Evolutionary conservation across 2,329 filamentous ascomycete species (phyloP).

Genomic region (Annulohypoxylon truncatum): DNA sequence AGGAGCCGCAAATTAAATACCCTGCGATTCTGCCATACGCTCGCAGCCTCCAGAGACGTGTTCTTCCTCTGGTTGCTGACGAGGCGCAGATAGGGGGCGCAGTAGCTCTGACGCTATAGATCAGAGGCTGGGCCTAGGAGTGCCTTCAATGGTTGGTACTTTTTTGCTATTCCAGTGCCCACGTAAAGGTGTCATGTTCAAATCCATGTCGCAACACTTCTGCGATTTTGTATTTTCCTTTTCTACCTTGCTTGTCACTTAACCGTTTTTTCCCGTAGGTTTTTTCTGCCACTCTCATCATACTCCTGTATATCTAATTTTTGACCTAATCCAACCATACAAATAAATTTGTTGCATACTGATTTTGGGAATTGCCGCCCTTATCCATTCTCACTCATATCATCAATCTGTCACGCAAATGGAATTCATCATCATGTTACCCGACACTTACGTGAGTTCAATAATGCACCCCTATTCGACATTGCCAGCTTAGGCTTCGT

Average conservation of each 20-base stretch:
- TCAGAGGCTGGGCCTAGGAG: not conserved
- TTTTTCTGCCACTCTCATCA: too few species aligned
- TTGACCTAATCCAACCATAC: too few species aligned
- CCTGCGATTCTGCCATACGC: not conserved
- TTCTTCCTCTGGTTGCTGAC: not conserved
- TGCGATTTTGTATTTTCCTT: not conserved
- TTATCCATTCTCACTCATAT: too few species aligned
- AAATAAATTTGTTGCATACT: too few species aligned
- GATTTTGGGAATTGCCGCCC: too few species aligned
- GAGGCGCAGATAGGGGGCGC: conserved; percentile 4
- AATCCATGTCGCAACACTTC: not conserved
- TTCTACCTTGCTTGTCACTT: not conserved
- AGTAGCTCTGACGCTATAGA: conserved; percentile 5
- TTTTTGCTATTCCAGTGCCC: not conserved
- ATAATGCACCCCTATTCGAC: too few species aligned
- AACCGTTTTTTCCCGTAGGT: not conserved
- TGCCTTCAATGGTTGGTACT: not conserved
- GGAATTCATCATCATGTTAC: too few species aligned
- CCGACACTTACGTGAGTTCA: too few species aligned
- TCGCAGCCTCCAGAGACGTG: not conserved
- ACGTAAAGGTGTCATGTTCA: not conserved
- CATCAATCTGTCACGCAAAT: too few species aligned
- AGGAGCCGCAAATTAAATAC: conserved; percentile 20
- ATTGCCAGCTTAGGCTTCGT: too few species aligned
- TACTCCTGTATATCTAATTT: too few species aligned